phyloP scores from a whole-genome alignment of 78 protist genomes.

The Guillardia theta region DNA sequence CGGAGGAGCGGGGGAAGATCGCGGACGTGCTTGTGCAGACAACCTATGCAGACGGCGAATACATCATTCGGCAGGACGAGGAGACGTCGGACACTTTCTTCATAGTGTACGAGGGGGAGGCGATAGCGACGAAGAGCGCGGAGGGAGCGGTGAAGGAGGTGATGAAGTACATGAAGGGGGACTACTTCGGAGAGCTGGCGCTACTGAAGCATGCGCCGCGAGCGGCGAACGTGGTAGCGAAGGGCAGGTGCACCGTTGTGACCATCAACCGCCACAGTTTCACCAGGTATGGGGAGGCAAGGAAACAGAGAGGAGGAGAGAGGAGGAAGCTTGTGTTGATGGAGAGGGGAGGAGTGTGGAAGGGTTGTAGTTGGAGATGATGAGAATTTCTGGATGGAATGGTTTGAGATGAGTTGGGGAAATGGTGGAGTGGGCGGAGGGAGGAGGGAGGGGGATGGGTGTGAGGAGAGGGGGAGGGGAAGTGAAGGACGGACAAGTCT shows the following conservation, averaged over 20 bases:
- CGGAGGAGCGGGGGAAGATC: background rate
- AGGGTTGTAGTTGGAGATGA: too few relatives aligned
- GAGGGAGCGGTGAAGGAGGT: background rate
- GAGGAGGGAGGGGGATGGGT: too few relatives aligned
- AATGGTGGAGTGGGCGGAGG: too few relatives aligned
- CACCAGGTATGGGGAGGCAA: too few relatives aligned
- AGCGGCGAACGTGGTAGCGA: conserved; percentile 34
- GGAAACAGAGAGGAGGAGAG: too few relatives aligned
- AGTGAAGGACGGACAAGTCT: too few relatives aligned
- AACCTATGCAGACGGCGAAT: background rate
- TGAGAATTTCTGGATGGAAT: too few relatives aligned
- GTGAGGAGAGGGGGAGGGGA: too few relatives aligned
- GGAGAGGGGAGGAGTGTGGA: too few relatives aligned
- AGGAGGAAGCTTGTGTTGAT: too few relatives aligned
- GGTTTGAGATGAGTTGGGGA: too few relatives aligned
- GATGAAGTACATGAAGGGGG: background rate
- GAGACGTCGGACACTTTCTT: background rate
- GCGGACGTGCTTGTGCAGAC: background rate
- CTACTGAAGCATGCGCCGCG: conserved; percentile 11
- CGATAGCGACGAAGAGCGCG: background rate
- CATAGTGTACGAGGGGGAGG: background rate
- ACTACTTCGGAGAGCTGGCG: conserved; percentile 45
- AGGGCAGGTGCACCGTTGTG: background rate
- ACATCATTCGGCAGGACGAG: background rate
- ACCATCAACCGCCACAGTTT: background rate